These are phyloP conservation scores for Fraxinus excelsior DNA, from an alignment of 257 asterid species.

Conservation along the genomic window DNA sequence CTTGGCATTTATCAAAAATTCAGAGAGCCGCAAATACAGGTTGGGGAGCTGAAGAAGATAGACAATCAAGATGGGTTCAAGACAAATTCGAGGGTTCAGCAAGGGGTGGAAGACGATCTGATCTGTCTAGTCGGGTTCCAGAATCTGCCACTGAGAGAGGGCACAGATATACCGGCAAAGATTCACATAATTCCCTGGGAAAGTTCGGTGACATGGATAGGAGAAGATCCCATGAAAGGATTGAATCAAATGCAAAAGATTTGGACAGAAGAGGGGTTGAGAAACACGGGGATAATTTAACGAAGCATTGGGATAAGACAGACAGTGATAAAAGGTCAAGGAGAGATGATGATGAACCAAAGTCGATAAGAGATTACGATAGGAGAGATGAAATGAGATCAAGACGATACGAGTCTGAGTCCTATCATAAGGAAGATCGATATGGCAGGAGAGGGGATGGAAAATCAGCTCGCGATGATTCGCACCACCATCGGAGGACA, in stretches of 20 bases:
- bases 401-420: slow-evolving; percentile 45
- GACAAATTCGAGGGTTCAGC: slow-evolving; percentile 51
- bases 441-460: slow-evolving; percentile 42
- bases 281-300: slow-evolving; percentile 31
- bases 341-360: slow-evolving; percentile 33
- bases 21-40: slow-evolving; percentile 98
- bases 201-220: slow-evolving; percentile 23
- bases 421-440: slow-evolving; percentile 39
- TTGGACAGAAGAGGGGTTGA: slow-evolving; percentile 29
- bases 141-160: slow-evolving; percentile 34
- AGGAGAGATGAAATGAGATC: slow-evolving; percentile 46
- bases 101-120: slow-evolving; percentile 38
- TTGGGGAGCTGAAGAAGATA: slow-evolving; percentile 89
- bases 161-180: slow-evolving; percentile 28
- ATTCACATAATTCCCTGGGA: slow-evolving; percentile 30
- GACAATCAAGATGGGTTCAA: slow-evolving; percentile 54
- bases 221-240: slow-evolving; percentile 28
- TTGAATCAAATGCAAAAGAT: slow-evolving; percentile 29
- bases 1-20: slow-evolving; percentile 7
- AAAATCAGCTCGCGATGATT: slow-evolving; percentile 33
- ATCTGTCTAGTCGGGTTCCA: slow-evolving; percentile 29
- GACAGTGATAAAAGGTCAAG: slow-evolving; percentile 38
- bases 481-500: slow-evolving; percentile 27
- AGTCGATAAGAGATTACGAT: slow-evolving; percentile 43
- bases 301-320: slow-evolving; percentile 30